Evolutionary conservation across 2,329 filamentous ascomycete species (phyloP).

Genomic region (Aaosphaeria arxii): DNA sequence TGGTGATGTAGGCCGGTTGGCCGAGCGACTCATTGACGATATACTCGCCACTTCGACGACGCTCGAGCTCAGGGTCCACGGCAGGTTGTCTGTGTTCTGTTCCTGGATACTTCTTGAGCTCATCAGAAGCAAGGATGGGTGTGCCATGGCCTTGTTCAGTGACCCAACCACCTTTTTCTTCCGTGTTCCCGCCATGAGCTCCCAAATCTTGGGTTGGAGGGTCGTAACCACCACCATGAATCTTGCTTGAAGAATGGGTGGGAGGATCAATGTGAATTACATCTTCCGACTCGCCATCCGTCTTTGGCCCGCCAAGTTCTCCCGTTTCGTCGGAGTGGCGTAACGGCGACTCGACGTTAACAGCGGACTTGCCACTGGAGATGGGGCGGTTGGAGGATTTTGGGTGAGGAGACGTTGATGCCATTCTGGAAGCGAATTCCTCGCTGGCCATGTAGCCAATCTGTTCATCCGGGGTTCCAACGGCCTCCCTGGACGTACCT

Average conservation of each 20-base stretch:
- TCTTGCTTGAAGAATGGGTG: slow-evolving; percentile 42
- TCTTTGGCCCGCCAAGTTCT: slow-evolving; percentile 35
- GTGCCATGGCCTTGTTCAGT: slow-evolving; percentile 64
- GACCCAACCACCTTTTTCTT: slow-evolving; percentile 49
- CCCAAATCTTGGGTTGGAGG: slow-evolving; percentile 53
- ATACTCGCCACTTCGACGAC: slow-evolving; percentile 53
- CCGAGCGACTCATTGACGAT: slow-evolving; percentile 45
- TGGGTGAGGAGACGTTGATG: slow-evolving; percentile 58
- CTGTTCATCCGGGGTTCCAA: slow-evolving; percentile 83
- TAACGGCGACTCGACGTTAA: slow-evolving; percentile 49
- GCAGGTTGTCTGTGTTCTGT: slow-evolving; percentile 73
- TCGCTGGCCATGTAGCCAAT: slow-evolving; percentile 85
- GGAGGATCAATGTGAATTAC: slow-evolving; percentile 78
- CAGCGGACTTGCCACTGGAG: slow-evolving; percentile 44
- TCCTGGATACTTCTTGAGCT: slow-evolving; percentile 71
- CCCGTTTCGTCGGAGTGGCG: slow-evolving; percentile 50
- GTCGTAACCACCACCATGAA: slow-evolving; percentile 50
- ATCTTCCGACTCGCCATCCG: slow-evolving; percentile 51
- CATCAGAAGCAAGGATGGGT: slow-evolving; percentile 86
- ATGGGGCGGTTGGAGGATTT: slow-evolving; percentile 40
- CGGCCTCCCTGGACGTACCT: slow-evolving; percentile 63
- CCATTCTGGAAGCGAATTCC: slow-evolving; percentile 74
- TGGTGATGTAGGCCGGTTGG: slow-evolving; percentile 44
- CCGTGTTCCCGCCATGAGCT: slow-evolving; percentile 43
- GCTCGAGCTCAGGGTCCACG: slow-evolving; percentile 66